Base-by-base conservation (phyloP, 305 asterid genomes). In the Solanum chacoense region DNA sequence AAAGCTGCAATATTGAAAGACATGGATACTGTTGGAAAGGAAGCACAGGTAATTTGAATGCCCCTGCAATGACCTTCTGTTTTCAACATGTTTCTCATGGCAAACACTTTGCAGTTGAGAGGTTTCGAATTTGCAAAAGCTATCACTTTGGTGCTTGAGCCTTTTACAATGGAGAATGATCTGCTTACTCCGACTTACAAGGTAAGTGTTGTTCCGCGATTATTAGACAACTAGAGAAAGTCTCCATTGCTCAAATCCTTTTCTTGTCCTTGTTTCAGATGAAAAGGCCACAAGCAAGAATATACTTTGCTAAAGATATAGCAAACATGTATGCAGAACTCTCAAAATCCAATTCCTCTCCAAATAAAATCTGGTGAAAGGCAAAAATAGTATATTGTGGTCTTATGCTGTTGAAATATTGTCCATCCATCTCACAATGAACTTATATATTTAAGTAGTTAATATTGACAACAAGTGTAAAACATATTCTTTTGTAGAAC, bases 41-140 rank as follows among this genome's bases (percentile, higher is more conserved):
- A 94, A 92, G 96, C 96, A 91, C 95, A 94, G 93, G 98, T 94
- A 92, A 89, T 74, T 55, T 32, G 71, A 55, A 55, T 34, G 6
- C 8, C 72, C 40, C 29, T 35, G 13, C 86, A 50, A 63, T n/a
- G 59, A n/a, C 84, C 22, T 36, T n/a, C 12, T 77, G 3, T 36
- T 77, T 11, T 77, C 55, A 11, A 11, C 32, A 11, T 36, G 59
- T 36, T 77, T 77, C 59, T 36, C 32, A 77, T 77, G 22, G 18
- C 32, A 29, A 76, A 13, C 80, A 26, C 20, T 80, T 29, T 89
- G 88, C 98, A 94, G 98, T 92, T 95, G 65, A 90, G 95, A 85
- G 98, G 98, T 35, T 95, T 95, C 65, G 98, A 95, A 89, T 94
- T 90, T 90, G 98, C 94, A 67, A 95, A 94, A 91, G 91, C 94